Evolutionary conservation across 345 rosid species (phyloP).

Genomic region (Acer yangbiense): DNA sequence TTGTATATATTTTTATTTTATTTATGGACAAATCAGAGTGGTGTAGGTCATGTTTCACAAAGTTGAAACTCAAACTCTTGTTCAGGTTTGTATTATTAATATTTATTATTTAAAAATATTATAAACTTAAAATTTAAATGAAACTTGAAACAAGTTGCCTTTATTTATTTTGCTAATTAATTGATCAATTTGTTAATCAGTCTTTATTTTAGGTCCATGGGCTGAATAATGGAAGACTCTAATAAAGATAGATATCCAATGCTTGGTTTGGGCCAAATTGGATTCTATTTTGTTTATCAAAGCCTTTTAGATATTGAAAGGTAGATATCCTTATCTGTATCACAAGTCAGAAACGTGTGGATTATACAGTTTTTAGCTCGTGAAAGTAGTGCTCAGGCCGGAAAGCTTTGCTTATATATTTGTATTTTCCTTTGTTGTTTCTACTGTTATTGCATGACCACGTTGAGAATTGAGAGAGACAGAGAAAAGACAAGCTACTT

Average conservation of each 20-base stretch:
- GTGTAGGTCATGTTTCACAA: not conserved
- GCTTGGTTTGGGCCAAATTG: no score
- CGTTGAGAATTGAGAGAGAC: not conserved
- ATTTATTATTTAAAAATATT: no score
- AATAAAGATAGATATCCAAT: no score
- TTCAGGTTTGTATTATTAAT: not conserved
- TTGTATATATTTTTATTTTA: conserved; percentile 10
- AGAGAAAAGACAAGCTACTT: not conserved
- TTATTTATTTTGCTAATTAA: no score
- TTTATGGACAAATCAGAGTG: not conserved
- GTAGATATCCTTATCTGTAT: not conserved
- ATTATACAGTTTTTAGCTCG: not conserved
- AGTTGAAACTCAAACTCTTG: conserved; percentile 1
- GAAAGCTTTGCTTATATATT: not conserved
- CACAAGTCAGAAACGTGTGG: conserved; percentile 8
- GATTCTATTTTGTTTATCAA: no score
- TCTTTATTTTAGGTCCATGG: not conserved
- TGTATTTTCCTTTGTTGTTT: not conserved
- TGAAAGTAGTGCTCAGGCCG: not conserved
- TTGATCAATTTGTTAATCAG: not conserved
- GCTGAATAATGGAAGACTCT: no score
- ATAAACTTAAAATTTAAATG: no score
- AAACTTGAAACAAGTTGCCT: no score
- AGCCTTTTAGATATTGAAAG: no score
- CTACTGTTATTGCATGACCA: no score